Conservation (phyloP, 352 stramenopile species). For the Globisporangium rhizosaccharum region DNA sequence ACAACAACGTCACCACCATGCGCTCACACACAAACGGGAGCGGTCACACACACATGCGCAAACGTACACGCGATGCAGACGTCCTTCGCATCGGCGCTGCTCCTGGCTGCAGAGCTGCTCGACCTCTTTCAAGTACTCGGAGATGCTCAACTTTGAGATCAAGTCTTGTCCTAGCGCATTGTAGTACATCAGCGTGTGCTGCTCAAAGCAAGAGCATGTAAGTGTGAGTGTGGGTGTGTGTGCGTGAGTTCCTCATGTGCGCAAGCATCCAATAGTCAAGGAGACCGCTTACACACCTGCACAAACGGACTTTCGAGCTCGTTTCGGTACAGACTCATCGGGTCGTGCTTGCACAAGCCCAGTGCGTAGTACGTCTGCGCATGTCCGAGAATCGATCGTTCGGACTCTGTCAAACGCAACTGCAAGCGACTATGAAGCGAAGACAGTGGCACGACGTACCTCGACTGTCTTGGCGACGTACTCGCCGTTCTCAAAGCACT, state of each 20-base stretch:
- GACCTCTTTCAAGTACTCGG: conserved; percentile 67
- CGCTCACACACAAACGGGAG: not conserved
- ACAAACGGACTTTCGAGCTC: conserved; percentile 73
- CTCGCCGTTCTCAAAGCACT: conserved; percentile 71
- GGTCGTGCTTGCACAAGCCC: conserved; percentile 65
- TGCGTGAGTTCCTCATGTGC: not conserved
- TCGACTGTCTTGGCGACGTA: conserved; percentile 63
- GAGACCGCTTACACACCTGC: conserved; percentile 12
- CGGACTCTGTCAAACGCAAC: not conserved
- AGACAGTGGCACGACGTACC: conserved; percentile 20
- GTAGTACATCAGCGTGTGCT: conserved; percentile 73
- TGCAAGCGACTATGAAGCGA: not conserved
- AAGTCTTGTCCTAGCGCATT: conserved; percentile 56
- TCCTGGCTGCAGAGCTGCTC: conserved; percentile 76
- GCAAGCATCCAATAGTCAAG: not conserved
- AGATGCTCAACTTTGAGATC: conserved; percentile 57
- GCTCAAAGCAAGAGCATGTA: not conserved
- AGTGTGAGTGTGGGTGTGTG: not conserved
- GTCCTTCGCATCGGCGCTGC: conserved; percentile 66
- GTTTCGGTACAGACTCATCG: conserved; percentile 78
- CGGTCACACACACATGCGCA: not conserved
- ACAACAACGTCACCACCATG: not conserved
- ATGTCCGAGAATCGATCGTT: conserved; percentile 6
- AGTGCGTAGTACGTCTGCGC: conserved; percentile 74
- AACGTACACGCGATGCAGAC: conserved; percentile 73